Conservation (phyloP, 1,284 basidiomycete genomes). For the Naganishia albida region DNA sequence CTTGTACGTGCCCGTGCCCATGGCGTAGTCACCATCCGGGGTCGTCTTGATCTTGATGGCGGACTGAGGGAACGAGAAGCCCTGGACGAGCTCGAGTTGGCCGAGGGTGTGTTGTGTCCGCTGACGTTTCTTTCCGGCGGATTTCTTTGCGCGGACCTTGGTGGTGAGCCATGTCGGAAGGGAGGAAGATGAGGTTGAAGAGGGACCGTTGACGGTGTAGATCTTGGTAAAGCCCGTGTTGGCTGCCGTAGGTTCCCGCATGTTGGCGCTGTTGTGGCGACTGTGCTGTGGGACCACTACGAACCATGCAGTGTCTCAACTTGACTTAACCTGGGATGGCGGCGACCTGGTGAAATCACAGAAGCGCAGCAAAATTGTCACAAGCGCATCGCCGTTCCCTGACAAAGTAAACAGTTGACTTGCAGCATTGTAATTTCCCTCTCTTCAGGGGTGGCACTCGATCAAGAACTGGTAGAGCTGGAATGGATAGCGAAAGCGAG, state of each 20-base stretch:
- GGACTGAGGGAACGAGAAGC: conserved; percentile 96
- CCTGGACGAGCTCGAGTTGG: conserved; percentile 81
- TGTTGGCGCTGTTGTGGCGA: not conserved
- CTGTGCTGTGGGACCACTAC: too few relatives aligned
- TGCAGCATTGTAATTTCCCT: not conserved
- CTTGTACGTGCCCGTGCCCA: conserved; percentile 97
- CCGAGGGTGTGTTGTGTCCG: conserved; percentile 52
- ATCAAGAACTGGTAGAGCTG: too few relatives aligned
- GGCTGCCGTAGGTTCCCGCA: conserved; percentile 26
- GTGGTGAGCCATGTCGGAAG: conserved; percentile 85
- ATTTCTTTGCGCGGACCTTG: conserved; percentile 56
- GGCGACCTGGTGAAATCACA: too few relatives aligned
- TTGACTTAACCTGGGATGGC: not conserved
- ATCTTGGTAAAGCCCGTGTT: conserved; percentile 63
- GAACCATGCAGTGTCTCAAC: too few relatives aligned
- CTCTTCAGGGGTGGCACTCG: too few relatives aligned
- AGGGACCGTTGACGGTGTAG: conserved; percentile 86
- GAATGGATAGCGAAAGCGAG: too few relatives aligned
- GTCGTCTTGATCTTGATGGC: conserved; percentile 90
- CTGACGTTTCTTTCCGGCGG: conserved; percentile 44
- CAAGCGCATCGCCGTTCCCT: conserved; percentile 26
- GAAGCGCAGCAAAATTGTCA: conserved; percentile 24
- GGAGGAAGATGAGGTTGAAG: conserved; percentile 76
- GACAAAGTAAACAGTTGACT: conserved; percentile 20
- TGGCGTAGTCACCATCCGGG: conserved; percentile 83